These are phyloP conservation scores for Cicer bijugum DNA, from an alignment of 306 rosid species.

Conservation along the genomic window DNA sequence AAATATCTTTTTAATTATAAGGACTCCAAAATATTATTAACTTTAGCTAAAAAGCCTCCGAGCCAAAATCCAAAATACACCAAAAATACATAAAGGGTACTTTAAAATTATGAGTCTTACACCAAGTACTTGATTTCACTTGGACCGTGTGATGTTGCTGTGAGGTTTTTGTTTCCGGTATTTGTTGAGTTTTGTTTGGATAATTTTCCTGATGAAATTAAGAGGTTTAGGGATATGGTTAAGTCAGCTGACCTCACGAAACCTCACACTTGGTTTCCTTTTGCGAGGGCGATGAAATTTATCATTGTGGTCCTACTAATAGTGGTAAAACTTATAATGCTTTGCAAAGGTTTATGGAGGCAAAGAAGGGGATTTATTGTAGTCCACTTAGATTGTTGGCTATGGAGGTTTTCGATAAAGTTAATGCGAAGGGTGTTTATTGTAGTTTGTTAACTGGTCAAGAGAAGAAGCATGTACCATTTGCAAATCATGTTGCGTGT, in stretches of 20 bases:
- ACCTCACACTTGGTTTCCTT: constrained; percentile 95
- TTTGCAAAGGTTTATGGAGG: constrained; percentile 85
- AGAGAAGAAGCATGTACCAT: constrained; percentile 82
- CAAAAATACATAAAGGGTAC: no score
- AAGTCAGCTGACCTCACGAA: constrained; percentile 80
- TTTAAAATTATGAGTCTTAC: no score
- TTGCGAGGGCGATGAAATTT: constrained; percentile 92
- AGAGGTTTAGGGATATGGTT: constrained; percentile 65
- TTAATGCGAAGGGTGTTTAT: constrained; percentile 79
- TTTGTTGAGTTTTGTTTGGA: constrained; percentile 86
- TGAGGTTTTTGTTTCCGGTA: constrained; percentile 79
- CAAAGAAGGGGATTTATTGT: constrained; percentile 80
- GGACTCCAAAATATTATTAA: no score
- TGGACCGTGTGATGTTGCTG: constrained; percentile 69
- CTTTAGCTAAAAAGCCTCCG: no score
- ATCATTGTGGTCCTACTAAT: constrained; percentile 97
- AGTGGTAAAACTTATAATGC: constrained; percentile 96
- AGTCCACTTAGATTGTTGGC: constrained; percentile 89
- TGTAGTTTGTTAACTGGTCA: constrained; percentile 83
- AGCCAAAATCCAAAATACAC: no score
- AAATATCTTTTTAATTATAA: no score
- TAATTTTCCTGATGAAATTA: constrained; percentile 75
- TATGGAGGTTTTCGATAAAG: constrained; percentile 97
- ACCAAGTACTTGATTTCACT: constrained; percentile 66
- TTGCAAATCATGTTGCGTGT: constrained; percentile 79